These are phyloP conservation scores for Lachnellula arida DNA, from an alignment of 2,329 filamentous ascomycete species.

Conservation along the genomic window DNA sequence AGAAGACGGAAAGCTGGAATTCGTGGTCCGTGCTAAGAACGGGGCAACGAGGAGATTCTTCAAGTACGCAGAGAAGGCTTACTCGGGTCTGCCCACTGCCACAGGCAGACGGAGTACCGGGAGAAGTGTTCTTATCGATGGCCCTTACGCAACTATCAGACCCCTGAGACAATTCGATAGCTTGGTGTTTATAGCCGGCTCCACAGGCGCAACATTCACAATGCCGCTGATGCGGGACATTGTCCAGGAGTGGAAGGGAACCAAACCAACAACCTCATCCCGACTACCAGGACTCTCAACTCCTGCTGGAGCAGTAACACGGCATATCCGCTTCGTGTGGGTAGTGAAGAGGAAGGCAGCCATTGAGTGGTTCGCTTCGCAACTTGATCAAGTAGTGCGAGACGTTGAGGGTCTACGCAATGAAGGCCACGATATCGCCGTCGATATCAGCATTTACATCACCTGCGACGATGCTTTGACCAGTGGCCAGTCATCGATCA, in stretches of 20 bases:
- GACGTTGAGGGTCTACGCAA: conserved; percentile 39
- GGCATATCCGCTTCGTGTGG: conserved; percentile 52
- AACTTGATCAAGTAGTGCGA: conserved; percentile 42
- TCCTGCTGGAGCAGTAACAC: conserved; percentile 37
- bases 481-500: conserved; percentile 15
- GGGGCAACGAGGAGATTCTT: conserved; percentile 49
- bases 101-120: conserved; percentile 19
- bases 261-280: conserved; percentile 32
- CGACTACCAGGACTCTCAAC: neutral
- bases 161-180: conserved; percentile 56
- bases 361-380: conserved; percentile 47
- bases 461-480: conserved; percentile 30
- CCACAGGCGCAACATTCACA: conserved; percentile 69
- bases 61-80: conserved; percentile 43
- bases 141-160: conserved; percentile 47
- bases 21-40: conserved; percentile 49
- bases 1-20: conserved; percentile 50
- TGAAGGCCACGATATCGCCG: conserved; percentile 23
- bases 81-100: conserved; percentile 23
- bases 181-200: conserved; percentile 54
- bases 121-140: conserved; percentile 45
- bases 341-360: conserved; percentile 51
- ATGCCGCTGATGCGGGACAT: conserved; percentile 85
- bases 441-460: conserved; percentile 33
- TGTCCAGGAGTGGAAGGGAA: conserved; percentile 32